These are phyloP conservation scores for Oidiodendron maius DNA, from an alignment of 495 filamentous ascomycete genomes.

Conservation along the genomic window DNA sequence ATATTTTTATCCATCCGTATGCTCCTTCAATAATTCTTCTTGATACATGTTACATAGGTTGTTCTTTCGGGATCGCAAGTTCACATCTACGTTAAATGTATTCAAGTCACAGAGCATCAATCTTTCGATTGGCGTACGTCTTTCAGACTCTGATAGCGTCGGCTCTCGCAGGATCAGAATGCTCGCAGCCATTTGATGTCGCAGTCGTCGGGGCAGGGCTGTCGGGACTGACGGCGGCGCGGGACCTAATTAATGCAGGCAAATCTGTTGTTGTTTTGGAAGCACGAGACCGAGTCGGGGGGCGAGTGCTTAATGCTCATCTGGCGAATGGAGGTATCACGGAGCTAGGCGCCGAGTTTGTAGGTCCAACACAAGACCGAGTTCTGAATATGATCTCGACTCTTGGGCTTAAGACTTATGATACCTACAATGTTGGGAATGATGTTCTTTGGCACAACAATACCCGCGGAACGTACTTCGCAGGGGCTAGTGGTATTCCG, in stretches of 20 bases:
- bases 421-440: conserved; percentile 2
- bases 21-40: too few species aligned
- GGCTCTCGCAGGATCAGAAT: too few species aligned
- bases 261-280: conserved; percentile 40
- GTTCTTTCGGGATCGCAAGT: too few species aligned
- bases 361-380: conserved; percentile 6
- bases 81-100: too few species aligned
- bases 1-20: too few species aligned
- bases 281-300: conserved; percentile 43
- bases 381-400: not conserved
- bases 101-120: too few species aligned
- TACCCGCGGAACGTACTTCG: not conserved
- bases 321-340: conserved; percentile 24
- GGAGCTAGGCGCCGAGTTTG: conserved; percentile 40
- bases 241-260: conserved; percentile 30
- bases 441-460: not conserved
- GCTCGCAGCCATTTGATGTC: too few species aligned
- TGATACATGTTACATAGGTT: too few species aligned
- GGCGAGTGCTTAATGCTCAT: conserved; percentile 27
- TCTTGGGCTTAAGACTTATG: not conserved
- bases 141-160: too few species aligned
- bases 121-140: too few species aligned
- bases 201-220: conserved; percentile 46
- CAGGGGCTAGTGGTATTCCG: not conserved
- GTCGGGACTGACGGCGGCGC: conserved; percentile 40